Base-by-base conservation (phyloP, 2,329 filamentous ascomycete genomes). In the Ophiostoma ips region DNA sequence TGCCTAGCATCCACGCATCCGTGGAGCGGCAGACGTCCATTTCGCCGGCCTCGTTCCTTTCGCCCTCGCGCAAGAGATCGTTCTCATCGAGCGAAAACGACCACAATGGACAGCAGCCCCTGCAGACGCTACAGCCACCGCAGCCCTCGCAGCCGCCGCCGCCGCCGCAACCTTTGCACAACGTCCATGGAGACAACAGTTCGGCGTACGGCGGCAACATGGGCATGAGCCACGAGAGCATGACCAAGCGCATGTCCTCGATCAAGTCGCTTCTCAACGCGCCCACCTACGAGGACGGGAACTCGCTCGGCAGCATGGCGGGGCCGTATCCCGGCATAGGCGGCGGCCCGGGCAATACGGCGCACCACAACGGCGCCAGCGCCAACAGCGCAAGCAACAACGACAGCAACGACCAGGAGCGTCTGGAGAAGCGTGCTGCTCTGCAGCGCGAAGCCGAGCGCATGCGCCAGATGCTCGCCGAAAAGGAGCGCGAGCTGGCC, bases 251-350 rank as follows among this genome's bases (percentile, higher is more conserved):
- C 13, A 66, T 87, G 4, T 85, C 81, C 16, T 86, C 83, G 3
- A 88, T 88, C 54, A 84, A 81, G 56, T 84, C 83, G 5, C 82
- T 88, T 41, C 66, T 89, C 12, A 88, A 87, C 55, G 79, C 79
- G 3, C 60, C 63, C 5, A 50, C 55, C 4, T 58, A 57, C 60
- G 64, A 69, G 52, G 59, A 68, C 44, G 62, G 64, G 44, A 59
- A 55, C 28, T 33, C 48, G 4, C 50, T 56, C 45, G 47, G 52
- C 21, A 55, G 55, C 41, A 56, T 56, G 50, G 50, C 51, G 8
- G 51, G 53, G 2, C 53, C 53, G 1, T 56, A 55, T 24, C 49
- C 52, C 0, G 52, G 52, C 21, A 53, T 53, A 5, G 52, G 52
- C 13, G 49, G 40, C 3, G 48, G 51, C 19, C 19, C 38, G 33